phyloP scores from a whole-genome alignment of 805 yeast genomes.

The Maudiozyma bulderi region DNA sequence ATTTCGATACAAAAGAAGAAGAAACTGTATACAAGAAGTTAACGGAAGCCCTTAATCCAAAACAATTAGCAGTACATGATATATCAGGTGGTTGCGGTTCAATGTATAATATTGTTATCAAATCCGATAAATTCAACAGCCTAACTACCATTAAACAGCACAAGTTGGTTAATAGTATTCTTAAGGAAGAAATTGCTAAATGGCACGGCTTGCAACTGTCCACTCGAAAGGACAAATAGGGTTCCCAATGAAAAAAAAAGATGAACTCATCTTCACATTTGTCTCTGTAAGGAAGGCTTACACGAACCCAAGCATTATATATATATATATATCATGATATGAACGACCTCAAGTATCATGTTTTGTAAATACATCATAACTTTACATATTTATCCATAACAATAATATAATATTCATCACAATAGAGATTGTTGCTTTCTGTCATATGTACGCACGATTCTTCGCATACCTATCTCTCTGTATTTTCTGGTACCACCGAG shows the following conservation, averaged over 20 bases:
- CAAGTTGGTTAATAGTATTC: conserved; percentile 68
- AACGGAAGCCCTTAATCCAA: conserved; percentile 48
- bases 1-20: conserved; percentile 37
- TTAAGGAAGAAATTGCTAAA: conserved; percentile 74
- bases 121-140: conserved; percentile 67
- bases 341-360: too few relatives aligned
- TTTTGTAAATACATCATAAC: too few relatives aligned
- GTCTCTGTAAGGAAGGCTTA: too few relatives aligned
- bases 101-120: conserved; percentile 83
- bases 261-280: not conserved
- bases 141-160: conserved; percentile 84
- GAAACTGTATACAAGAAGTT: conserved; percentile 49
- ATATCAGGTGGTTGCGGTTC: conserved; percentile 96
- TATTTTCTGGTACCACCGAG: not conserved
- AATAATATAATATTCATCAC: too few relatives aligned
- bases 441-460: too few relatives aligned
- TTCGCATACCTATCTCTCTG: not conserved
- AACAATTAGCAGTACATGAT: conserved; percentile 58
- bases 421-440: too few relatives aligned
- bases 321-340: not conserved
- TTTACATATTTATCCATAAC: too few relatives aligned
- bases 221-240: conserved; percentile 37
- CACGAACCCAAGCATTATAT: too few relatives aligned
- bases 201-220: conserved; percentile 94
- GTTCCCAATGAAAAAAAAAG: not conserved